These are phyloP conservation scores for Zopfochytrium polystomum DNA, from an alignment of 371 early-diverging fungal species.

Conservation along the genomic window DNA sequence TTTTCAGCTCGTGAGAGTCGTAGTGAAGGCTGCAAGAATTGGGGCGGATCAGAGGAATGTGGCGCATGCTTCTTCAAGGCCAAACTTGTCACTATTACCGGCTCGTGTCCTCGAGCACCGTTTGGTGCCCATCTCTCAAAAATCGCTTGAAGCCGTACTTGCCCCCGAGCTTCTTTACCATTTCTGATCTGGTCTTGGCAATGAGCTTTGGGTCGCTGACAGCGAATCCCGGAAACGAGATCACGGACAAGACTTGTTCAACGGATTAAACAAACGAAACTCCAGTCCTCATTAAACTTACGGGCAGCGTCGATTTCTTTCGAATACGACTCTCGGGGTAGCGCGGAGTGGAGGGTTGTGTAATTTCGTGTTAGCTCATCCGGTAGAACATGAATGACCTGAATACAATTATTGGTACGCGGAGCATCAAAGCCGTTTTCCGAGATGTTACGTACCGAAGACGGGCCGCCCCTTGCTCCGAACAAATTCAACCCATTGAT, in stretches of 20 bases:
- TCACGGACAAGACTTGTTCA: constrained; percentile 75
- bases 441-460: constrained; percentile 54
- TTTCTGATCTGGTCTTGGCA: constrained; percentile 66
- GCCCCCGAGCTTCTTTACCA: constrained; percentile 79
- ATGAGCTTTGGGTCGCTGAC: constrained; percentile 67
- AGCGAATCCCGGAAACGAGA: constrained; percentile 89
- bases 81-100: no score
- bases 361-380: constrained; percentile 85
- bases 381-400: constrained; percentile 79
- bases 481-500: constrained; percentile 86
- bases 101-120: constrained; percentile 71
- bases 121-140: constrained; percentile 87
- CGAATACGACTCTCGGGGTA: constrained; percentile 86
- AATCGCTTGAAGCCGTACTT: constrained; percentile 85
- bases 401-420: not conserved
- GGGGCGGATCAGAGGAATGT: no score
- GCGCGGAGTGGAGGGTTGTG: constrained; percentile 72
- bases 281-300: not conserved
- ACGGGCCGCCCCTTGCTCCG: constrained; percentile 76
- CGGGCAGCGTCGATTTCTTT: constrained; percentile 86
- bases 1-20: constrained; percentile 75
- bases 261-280: no score
- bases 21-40: constrained; percentile 66
- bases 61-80: no score
- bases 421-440: not conserved